Conservation (phyloP, 306 rosid genomes). For the Mimosa pudica region DNA sequence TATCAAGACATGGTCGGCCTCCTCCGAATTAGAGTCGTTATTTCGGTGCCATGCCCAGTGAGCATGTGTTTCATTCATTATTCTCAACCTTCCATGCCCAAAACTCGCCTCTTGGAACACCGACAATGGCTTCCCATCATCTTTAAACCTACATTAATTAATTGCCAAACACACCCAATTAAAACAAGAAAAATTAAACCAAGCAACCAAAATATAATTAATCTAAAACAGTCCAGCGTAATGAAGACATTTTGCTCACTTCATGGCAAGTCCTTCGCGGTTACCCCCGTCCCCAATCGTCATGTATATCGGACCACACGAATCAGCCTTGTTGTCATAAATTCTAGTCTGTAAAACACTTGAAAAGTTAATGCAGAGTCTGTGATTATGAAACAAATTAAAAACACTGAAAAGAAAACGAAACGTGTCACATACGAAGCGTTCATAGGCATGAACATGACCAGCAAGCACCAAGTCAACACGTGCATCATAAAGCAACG, state of each 20-base stretch:
- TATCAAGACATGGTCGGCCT: conserved; percentile 61
- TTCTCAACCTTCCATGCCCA: conserved; percentile 73
- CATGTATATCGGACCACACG: conserved; percentile 67
- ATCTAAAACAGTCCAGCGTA: background rate
- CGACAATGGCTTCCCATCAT: conserved; percentile 54
- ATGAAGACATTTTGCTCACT: conserved; percentile 43
- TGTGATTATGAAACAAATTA: background rate
- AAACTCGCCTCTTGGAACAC: conserved; percentile 73
- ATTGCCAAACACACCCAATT: background rate
- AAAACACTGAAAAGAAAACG: background rate
- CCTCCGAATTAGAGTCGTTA: conserved; percentile 51
- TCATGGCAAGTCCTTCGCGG: conserved; percentile 70
- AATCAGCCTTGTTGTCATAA: conserved; percentile 51
- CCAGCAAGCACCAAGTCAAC: conserved; percentile 76
- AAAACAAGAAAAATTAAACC: background rate
- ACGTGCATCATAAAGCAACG: conserved; percentile 49
- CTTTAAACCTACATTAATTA: conserved; percentile 41
- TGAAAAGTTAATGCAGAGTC: background rate
- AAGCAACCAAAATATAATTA: background rate
- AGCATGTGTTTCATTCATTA: conserved; percentile 67
- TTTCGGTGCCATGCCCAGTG: conserved; percentile 87
- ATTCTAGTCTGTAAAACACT: conserved; percentile 51
- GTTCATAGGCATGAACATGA: conserved; percentile 87
- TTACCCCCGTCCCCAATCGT: conserved; percentile 82
- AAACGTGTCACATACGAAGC: conserved; percentile 53